Evolutionary conservation across 2,329 filamentous ascomycete genomes (phyloP).

Genomic region (Pyrenophora seminiperda): DNA sequence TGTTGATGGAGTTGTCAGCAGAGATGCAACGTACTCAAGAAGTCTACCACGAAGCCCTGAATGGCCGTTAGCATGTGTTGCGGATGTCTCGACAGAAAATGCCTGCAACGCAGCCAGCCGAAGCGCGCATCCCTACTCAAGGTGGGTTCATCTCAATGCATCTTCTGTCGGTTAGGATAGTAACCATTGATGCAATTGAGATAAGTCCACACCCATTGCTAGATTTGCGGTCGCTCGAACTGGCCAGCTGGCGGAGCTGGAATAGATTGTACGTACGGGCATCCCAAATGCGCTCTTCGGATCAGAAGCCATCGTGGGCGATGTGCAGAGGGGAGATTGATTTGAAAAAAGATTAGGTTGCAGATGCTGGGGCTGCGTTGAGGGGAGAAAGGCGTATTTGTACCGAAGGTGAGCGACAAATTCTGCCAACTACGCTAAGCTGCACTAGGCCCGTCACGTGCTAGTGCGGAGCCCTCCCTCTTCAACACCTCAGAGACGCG

Average conservation of each 20-base stretch:
- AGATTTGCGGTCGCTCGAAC: constrained; percentile 19
- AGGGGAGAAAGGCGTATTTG: constrained; percentile 33
- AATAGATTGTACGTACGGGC: constrained; percentile 45
- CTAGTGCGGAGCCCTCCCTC: constrained; percentile 24
- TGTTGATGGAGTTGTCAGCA: constrained; percentile 24
- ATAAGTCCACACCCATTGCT: constrained; percentile 27
- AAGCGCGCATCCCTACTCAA: constrained; percentile 24
- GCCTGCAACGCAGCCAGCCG: constrained; percentile 23
- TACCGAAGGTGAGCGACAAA: constrained; percentile 27
- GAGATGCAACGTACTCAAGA: constrained; percentile 81
- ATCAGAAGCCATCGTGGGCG: constrained; percentile 24
- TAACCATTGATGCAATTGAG: constrained; percentile 38
- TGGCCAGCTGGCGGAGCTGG: constrained; percentile 23
- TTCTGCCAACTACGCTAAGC: constrained; percentile 32
- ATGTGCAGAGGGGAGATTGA: constrained; percentile 27
- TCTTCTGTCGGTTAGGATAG: constrained; percentile 21
- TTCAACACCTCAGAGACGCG: constrained; percentile 32
- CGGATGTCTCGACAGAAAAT: constrained; percentile 22
- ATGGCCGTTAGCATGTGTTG: constrained; percentile 35
- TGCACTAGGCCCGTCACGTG: constrained; percentile 25
- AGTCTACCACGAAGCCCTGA: constrained; percentile 95
- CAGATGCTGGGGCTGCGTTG: constrained; percentile 25
- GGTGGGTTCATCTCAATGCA: constrained; percentile 27
- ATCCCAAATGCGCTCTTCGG: constrained; percentile 53
- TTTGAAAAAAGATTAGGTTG: constrained; percentile 25